Conservation (phyloP, 2,329 filamentous ascomycete species). For the Ceratocystis papillata region DNA sequence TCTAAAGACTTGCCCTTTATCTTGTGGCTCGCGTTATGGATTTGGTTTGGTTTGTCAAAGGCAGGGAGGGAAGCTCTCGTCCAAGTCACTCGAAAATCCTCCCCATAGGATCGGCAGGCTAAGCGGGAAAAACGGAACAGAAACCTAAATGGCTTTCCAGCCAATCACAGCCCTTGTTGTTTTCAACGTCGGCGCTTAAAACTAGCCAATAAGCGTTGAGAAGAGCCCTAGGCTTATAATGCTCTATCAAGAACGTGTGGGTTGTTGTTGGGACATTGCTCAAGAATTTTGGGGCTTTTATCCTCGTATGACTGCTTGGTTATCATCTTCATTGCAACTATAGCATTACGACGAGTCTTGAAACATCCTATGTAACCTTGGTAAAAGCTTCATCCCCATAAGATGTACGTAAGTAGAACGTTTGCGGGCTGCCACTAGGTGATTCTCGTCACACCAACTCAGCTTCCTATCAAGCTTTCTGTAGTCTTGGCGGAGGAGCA, state of each 20-base stretch:
- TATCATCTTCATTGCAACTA: neutral
- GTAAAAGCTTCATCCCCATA: neutral
- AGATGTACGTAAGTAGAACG: neutral
- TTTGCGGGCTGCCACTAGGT: neutral
- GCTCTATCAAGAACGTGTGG: constrained; percentile 3
- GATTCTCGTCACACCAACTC: neutral
- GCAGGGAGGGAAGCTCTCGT: neutral
- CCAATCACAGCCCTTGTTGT: constrained; percentile 16
- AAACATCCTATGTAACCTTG: neutral
- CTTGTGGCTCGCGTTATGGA: neutral
- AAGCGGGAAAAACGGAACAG: neutral
- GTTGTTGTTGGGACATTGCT: neutral
- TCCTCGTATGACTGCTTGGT: neutral
- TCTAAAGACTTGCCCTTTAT: neutral
- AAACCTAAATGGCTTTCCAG: neutral
- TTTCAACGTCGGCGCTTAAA: constrained; percentile 18
- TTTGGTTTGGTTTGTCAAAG: neutral
- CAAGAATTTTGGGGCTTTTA: neutral
- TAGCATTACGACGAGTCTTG: neutral
- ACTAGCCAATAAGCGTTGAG: neutral
- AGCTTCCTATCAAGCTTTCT: neutral
- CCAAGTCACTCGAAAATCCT: too few species aligned
- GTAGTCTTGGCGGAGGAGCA: neutral
- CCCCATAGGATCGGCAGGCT: neutral
- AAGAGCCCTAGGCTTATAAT: neutral